Conservation (phyloP, 225 moss, liverwort and hornwort species). For the Sphagnum contortum region DNA sequence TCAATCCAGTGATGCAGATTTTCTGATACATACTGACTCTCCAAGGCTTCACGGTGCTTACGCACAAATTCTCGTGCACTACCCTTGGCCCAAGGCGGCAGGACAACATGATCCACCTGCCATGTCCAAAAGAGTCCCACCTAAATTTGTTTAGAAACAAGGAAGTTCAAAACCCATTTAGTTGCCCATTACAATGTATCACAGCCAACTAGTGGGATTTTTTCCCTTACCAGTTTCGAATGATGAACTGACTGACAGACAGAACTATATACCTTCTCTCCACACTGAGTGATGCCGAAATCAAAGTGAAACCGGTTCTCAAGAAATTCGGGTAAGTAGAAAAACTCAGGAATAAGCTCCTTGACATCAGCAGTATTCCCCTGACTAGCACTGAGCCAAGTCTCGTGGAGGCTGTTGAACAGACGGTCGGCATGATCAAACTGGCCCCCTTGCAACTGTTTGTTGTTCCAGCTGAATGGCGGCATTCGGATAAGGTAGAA, state of each 20-base stretch:
- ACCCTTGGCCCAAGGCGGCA: constrained; percentile 99
- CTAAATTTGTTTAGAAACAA: not conserved
- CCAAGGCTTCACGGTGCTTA: constrained; percentile 94
- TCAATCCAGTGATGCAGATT: constrained; percentile 99
- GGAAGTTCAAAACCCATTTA: not conserved
- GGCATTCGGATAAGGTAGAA: constrained; percentile 94
- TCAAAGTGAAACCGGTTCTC: constrained; percentile 86
- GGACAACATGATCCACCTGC: constrained; percentile 84
- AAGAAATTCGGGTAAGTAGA: constrained; percentile 88
- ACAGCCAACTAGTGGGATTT: too few relatives aligned
- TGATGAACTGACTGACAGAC: not conserved
- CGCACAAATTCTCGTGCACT: constrained; percentile 92
- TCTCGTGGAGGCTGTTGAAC: constrained; percentile 92
- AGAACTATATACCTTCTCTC: constrained; percentile 59
- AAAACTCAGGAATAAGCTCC: constrained; percentile 98
- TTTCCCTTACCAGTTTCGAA: too few relatives aligned
- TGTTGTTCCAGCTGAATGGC: constrained; percentile 85
- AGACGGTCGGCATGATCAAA: constrained; percentile 98
- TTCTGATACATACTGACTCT: constrained; percentile 96
- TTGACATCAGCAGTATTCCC: constrained; percentile 99
- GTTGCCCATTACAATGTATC: too few relatives aligned
- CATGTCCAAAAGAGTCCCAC: not conserved
- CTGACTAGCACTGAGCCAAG: constrained; percentile 94
- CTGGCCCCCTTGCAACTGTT: constrained; percentile 86
- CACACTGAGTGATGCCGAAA: constrained; percentile 85